Evolutionary conservation across 306 rosid genomes (phyloP).

Genomic region (Vigna mungo): DNA sequence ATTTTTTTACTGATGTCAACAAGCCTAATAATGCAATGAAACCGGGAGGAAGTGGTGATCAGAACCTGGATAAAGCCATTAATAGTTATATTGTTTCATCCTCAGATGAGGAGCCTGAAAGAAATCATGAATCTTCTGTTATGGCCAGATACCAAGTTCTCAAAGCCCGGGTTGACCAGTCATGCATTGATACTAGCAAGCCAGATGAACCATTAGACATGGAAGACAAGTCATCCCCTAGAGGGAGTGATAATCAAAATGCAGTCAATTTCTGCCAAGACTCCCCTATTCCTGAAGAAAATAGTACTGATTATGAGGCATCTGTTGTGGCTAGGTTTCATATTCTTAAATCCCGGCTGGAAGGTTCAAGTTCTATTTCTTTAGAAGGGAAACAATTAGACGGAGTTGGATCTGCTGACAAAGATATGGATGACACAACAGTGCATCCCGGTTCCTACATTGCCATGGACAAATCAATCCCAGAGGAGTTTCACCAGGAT

Average conservation of each 20-base stretch:
- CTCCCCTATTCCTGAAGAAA: slow-evolving; percentile 40
- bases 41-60: slow-evolving; percentile 40
- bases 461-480: slow-evolving; percentile 35
- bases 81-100: slow-evolving; percentile 45
- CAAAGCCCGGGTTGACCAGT: slow-evolving; percentile 50
- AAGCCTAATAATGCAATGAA: slow-evolving; percentile 44
- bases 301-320: slow-evolving; percentile 46
- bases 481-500: slow-evolving; percentile 45
- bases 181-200: slow-evolving; percentile 3
- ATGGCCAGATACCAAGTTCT: slow-evolving; percentile 61
- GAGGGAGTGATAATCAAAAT: slow-evolving; percentile 38
- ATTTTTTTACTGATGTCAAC: slow-evolving; percentile 44
- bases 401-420: slow-evolving; percentile 42
- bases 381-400: slow-evolving; percentile 47
- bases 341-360: slow-evolving; percentile 59
- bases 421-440: slow-evolving; percentile 42
- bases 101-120: slow-evolving; percentile 33
- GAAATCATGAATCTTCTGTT: slow-evolving; percentile 59
- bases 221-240: slow-evolving; percentile 40
- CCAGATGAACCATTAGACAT: slow-evolving; percentile 46
- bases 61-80: slow-evolving; percentile 33
- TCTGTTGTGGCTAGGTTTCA: slow-evolving; percentile 66
- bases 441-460: slow-evolving; percentile 45
- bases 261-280: slow-evolving; percentile 33
- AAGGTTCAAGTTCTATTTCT: slow-evolving; percentile 45